phyloP scores from a whole-genome alignment of 1,284 basidiomycete genomes.

The Porogramme epimiltina region DNA sequence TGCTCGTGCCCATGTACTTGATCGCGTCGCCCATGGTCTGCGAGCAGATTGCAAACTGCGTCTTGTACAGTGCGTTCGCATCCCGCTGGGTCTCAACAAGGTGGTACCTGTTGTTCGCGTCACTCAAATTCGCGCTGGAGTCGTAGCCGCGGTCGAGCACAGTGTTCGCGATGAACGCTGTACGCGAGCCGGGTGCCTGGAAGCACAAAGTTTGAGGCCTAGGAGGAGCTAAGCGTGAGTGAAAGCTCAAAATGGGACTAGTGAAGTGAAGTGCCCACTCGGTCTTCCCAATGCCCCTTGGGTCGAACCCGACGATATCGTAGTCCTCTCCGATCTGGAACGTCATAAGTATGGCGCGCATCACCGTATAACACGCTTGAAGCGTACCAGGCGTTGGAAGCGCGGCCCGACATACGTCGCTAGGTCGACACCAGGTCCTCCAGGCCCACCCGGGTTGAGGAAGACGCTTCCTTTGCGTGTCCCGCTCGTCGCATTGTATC shows the following conservation, averaged over 20 bases:
- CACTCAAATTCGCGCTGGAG: slow-evolving; percentile 31
- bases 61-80: slow-evolving; percentile 36
- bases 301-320: slow-evolving; percentile 46
- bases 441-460: slow-evolving; percentile 31
- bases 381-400: slow-evolving; percentile 21
- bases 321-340: slow-evolving; percentile 34
- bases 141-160: slow-evolving; percentile 39
- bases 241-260: too few species aligned
- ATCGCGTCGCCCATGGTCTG: slow-evolving; percentile 42
- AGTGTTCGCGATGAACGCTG: slow-evolving; percentile 38
- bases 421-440: slow-evolving; percentile 18
- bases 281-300: slow-evolving; percentile 41
- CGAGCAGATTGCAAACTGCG: slow-evolving; percentile 38
- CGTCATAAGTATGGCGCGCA: neutral
- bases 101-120: slow-evolving; percentile 27
- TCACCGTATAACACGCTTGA: too few species aligned
- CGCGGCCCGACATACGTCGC: slow-evolving; percentile 10
- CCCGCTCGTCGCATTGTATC: slow-evolving; percentile 21
- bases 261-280: too few species aligned
- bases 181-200: slow-evolving; percentile 21
- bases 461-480: slow-evolving; percentile 26
- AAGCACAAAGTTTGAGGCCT: slow-evolving; percentile 42
- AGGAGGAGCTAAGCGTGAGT: neutral
- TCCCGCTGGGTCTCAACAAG: slow-evolving; percentile 38
- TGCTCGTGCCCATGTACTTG: slow-evolving; percentile 45